A percentile compares a stretch with the other conserved stretches of the same genome.
Conservation (phyloP, 1,284 basidiomycete genomes). For the Rhodotorula sp. region DNA sequence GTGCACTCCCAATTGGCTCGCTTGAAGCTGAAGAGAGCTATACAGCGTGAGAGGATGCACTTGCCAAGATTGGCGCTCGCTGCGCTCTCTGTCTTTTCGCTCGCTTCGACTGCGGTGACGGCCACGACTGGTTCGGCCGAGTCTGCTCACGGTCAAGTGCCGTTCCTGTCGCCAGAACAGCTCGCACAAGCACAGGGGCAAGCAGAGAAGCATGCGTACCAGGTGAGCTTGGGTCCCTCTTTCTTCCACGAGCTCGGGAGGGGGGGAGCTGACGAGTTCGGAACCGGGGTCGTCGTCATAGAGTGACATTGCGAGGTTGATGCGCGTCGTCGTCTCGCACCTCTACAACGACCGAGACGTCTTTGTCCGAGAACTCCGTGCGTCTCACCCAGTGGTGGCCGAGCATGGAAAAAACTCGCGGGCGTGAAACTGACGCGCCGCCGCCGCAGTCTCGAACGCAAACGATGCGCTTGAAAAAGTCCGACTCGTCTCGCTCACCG, state of each 20-base stretch:
- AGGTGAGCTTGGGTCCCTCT: neutral
- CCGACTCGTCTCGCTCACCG: slow-evolving; percentile 75
- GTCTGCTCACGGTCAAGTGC: slow-evolving; percentile 4
- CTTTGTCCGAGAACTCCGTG: slow-evolving; percentile 78
- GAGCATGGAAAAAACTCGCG: too few relatives aligned
- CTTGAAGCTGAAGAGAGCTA: neutral
- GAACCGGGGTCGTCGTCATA: neutral
- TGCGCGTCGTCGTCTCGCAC: slow-evolving; percentile 77
- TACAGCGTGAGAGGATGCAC: slow-evolving; percentile 1
- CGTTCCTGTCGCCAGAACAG: slow-evolving; percentile 20
- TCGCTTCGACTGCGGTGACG: neutral
- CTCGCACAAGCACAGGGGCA: slow-evolving; percentile 1
- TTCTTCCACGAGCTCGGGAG: too few relatives aligned
- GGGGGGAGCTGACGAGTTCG: too few relatives aligned
- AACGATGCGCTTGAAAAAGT: slow-evolving; percentile 94
- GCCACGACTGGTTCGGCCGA: neutral
- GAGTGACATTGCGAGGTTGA: slow-evolving; percentile 42
- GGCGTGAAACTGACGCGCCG: neutral
- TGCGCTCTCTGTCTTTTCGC: neutral
- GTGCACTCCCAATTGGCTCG: neutral
- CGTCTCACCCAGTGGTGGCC: neutral
- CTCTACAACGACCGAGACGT: slow-evolving; percentile 64
- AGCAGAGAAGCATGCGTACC: slow-evolving; percentile 17
- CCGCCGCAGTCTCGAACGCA: slow-evolving; percentile 67
- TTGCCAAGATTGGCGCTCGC: slow-evolving; percentile 2